These are phyloP conservation scores for Suhomyces bolitotheri DNA, from an alignment of 1,139 yeast species.

Conservation along the genomic window DNA sequence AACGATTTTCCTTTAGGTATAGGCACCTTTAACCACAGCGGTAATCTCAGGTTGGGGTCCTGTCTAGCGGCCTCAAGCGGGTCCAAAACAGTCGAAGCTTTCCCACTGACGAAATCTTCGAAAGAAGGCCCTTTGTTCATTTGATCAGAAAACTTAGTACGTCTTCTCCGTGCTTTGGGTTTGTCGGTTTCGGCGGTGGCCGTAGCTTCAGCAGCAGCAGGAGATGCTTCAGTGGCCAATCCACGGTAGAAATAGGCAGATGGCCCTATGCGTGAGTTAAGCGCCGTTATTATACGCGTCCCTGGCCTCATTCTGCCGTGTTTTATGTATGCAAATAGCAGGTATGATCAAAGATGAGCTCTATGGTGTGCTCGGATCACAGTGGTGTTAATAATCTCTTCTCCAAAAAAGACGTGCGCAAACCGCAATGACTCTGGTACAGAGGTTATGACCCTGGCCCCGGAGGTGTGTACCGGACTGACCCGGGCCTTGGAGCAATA, in stretches of 20 bases:
- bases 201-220: slow-evolving; percentile 1
- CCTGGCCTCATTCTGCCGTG: slow-evolving; percentile 4
- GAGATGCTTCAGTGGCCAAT: slow-evolving; percentile 9
- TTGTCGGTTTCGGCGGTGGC: not conserved
- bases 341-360: not conserved
- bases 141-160: slow-evolving; percentile 67
- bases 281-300: slow-evolving; percentile 2
- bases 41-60: slow-evolving; percentile 70
- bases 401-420: slow-evolving; percentile 8
- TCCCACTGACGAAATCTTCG: slow-evolving; percentile 83
- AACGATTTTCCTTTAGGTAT: slow-evolving; percentile 90
- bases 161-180: slow-evolving; percentile 39
- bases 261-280: slow-evolving; percentile 1
- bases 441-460: no score
- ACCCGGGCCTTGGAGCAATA: slow-evolving; percentile 1
- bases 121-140: slow-evolving; percentile 88
- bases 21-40: slow-evolving; percentile 92
- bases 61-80: slow-evolving; percentile 68
- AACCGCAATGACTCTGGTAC: slow-evolving; percentile 7
- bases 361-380: slow-evolving; percentile 3
- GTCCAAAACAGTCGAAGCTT: slow-evolving; percentile 68
- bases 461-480: slow-evolving; percentile 2
- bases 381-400: slow-evolving; percentile 6
- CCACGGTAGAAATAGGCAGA: slow-evolving; percentile 5
- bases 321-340: no score